Percentiles rank a stretch among this genome's conserved stretches.
Conservation (phyloP, 306 rosid genomes). For the Acacia acuminata region DNA sequence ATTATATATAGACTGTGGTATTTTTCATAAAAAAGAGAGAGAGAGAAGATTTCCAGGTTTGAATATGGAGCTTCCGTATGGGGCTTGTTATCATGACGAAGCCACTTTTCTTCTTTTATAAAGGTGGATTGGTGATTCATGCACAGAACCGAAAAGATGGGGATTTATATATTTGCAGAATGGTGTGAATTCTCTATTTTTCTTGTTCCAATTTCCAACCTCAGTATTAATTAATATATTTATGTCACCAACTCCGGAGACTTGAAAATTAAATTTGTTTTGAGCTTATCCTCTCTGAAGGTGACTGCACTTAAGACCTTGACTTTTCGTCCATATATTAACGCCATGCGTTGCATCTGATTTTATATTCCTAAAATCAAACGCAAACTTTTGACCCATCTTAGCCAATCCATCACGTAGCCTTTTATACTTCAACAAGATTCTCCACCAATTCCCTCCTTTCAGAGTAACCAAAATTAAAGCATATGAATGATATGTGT, state of each 20-base stretch:
- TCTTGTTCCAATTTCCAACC: not conserved
- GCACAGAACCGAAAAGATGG: not conserved
- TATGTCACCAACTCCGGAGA: not conserved
- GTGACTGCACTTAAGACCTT: slow-evolving; percentile 20
- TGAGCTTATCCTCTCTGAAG: not conserved
- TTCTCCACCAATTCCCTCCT: not conserved
- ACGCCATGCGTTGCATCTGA: not conserved
- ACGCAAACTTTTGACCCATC: not conserved
- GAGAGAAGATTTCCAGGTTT: not conserved
- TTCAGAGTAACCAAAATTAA: not conserved
- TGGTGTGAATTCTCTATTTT: not conserved
- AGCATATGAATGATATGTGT: too few species aligned
- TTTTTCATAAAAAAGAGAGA: not conserved
- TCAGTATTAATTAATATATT: not conserved
- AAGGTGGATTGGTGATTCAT: not conserved
- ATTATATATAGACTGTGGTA: too few species aligned
- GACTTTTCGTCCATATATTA: slow-evolving; percentile 20
- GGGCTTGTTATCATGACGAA: not conserved
- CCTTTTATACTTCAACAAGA: not conserved
- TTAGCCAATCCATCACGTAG: not conserved
- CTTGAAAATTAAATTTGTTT: not conserved
- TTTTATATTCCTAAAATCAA: not conserved
- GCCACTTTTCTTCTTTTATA: not conserved
- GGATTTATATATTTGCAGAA: not conserved
- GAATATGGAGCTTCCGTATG: not conserved